Base-by-base conservation (phyloP, 345 rosid species). In the Dimocarpus longan region DNA sequence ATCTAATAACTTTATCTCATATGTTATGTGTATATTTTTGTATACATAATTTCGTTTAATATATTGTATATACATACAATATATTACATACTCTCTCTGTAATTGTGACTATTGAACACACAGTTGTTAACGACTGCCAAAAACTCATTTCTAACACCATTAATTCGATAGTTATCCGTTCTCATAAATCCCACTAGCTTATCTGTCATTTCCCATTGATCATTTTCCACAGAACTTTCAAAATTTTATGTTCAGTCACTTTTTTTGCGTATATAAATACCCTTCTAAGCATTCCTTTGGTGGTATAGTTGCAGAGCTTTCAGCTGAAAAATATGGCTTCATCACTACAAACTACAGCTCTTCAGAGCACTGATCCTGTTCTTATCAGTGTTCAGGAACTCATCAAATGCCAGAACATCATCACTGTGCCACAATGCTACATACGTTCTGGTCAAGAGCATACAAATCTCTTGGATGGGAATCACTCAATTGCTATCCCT, bases 321-420 rank as follows among this genome's bases (percentile, higher is more conserved):
- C 43, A 22, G n/a, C 26, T 26, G 60, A 46, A 28, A 10, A 28
- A 43, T 5, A 74, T 82, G 85, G 80, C 80, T 43, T 70, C 79
- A 2, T 15, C 73, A 4, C 48, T 73, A 19, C 6, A 60, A 65
- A 44, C 73, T 22, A 10, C 42, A 28, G 32, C 15, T 21, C 32
- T 46, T 32, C 63, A 50, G 63, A 65, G 6, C 71, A 16, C 72
- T 21, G 46, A 37, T 26, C 26, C 26, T 4, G 56, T 39, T 24
- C 19, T 10, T 66, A 3, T 50, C 1, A 76, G 81, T 40, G 73
- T 83, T 71, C 79, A 83, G 46, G 88, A 86, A 59, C 81, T 83
- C 60, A n/a, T 74, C 39, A 86, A 81, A 76, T 16, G 71, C 63
- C 84, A 77, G 8, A 57, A 65, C 1, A 32, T 1, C 37, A 5